Conservation (phyloP, 352 stramenopile species). For the Phytophthora pini region DNA sequence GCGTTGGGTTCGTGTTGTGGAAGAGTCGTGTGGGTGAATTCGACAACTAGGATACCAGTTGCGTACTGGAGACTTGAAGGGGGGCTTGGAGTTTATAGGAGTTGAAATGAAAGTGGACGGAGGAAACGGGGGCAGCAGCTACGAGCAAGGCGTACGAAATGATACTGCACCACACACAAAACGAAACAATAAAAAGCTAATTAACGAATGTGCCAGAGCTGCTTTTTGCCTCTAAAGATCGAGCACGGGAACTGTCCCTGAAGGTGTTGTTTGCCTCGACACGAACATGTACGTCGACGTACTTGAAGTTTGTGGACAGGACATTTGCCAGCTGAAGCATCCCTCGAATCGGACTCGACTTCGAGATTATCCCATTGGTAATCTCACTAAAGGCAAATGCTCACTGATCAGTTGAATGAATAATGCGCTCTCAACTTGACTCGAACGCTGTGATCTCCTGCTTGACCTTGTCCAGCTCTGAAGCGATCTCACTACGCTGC, state of each 20-base stretch:
- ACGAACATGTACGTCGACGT: not conserved
- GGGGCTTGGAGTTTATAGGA: slow-evolving; percentile 1
- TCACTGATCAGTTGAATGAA: not conserved
- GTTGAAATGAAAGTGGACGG: not conserved
- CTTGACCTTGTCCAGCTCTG: slow-evolving; percentile 67
- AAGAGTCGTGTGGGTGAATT: not conserved
- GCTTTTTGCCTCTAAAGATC: slow-evolving; percentile 6
- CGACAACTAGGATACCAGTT: no score
- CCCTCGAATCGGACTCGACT: not conserved
- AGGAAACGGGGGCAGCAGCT: slow-evolving; percentile 16
- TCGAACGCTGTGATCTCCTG: slow-evolving; percentile 54
- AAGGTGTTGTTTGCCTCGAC: no score
- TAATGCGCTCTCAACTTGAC: slow-evolving; percentile 30
- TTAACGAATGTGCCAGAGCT: slow-evolving; percentile 30
- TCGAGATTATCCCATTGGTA: not conserved
- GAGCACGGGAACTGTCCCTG: no score
- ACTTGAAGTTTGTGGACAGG: slow-evolving; percentile 17
- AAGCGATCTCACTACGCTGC: slow-evolving; percentile 56
- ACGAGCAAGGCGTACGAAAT: slow-evolving; percentile 13
- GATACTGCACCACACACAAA: slow-evolving; percentile 17
- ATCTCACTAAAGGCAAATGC: not conserved
- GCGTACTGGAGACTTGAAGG: not conserved
- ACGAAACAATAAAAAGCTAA: slow-evolving; percentile 42
- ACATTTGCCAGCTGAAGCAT: slow-evolving; percentile 8
- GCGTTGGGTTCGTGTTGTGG: slow-evolving; percentile 14